phyloP scores from a whole-genome alignment of 2,329 filamentous ascomycete species.

The Zymoseptoria pseudotritici region DNA sequence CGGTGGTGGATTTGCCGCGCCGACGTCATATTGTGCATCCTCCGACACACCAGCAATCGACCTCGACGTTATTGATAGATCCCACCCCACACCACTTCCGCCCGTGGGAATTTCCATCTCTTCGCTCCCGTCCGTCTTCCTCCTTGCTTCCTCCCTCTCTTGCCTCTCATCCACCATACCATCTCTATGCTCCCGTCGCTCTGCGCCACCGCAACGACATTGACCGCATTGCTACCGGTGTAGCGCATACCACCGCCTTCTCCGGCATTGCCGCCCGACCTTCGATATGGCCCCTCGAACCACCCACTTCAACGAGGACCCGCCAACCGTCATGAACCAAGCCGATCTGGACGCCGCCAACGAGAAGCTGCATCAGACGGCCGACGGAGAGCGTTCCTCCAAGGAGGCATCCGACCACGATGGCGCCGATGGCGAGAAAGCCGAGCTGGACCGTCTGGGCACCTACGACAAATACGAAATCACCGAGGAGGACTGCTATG shows the following conservation, averaged over 20 bases:
- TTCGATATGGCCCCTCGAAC: constrained; percentile 3
- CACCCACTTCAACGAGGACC: constrained; percentile 23
- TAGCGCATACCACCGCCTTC: neutral
- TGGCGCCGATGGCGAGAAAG: constrained; percentile 8
- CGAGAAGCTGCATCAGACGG: constrained; percentile 21
- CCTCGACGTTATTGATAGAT: neutral
- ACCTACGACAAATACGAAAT: constrained; percentile 39
- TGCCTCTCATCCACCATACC: neutral
- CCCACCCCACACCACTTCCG: neutral
- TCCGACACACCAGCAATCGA: neutral
- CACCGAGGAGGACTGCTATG: constrained; percentile 26
- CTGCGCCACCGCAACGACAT: neutral
- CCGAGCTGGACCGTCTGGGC: constrained; percentile 25
- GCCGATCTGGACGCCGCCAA: constrained; percentile 23
- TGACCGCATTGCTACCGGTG: neutral
- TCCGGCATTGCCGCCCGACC: no score
- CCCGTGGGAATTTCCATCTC: neutral
- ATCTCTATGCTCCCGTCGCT: neutral
- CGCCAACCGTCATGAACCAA: constrained; percentile 23
- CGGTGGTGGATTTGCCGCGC: no score
- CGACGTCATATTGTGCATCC: neutral
- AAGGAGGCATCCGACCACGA: constrained; percentile 17
- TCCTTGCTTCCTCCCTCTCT: neutral
- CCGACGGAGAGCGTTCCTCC: constrained; percentile 10
- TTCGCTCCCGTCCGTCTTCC: neutral